Evolutionary conservation across 768 basidiomycete species (phyloP).

Genomic region (Collybiopsis luxurians): DNA sequence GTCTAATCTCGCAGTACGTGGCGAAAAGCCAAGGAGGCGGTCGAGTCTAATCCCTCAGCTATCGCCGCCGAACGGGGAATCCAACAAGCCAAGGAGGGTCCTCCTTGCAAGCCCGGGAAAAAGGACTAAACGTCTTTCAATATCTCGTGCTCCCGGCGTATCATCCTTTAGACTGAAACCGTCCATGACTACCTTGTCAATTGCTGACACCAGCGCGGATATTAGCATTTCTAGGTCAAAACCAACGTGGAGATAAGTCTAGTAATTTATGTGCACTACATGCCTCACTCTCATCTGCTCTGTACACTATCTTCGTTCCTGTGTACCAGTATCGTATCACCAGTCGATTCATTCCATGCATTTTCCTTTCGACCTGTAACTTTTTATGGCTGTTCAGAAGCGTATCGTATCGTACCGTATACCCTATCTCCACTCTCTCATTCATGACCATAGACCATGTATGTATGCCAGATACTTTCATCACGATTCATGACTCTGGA

Average conservation of each 20-base stretch:
- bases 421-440: neutral
- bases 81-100: conserved; percentile 38
- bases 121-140: conserved; percentile 54
- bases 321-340: neutral
- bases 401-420: neutral
- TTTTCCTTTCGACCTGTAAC: neutral
- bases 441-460: neutral
- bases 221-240: conserved; percentile 44
- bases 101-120: conserved; percentile 56
- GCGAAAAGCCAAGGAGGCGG: conserved; percentile 68
- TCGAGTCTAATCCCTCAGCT: conserved; percentile 82
- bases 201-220: conserved; percentile 40
- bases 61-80: conserved; percentile 42
- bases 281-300: neutral
- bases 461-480: neutral
- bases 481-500: neutral
- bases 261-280: conserved; percentile 8
- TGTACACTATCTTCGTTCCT: neutral
- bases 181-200: conserved; percentile 18
- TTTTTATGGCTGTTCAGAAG: neutral
- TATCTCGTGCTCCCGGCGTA: conserved; percentile 27
- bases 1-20: conserved; percentile 75
- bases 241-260: conserved; percentile 58
- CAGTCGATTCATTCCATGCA: neutral
- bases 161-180: conserved; percentile 27